Percentiles rank a stretch among this genome's conserved stretches.
Conservation (phyloP, 179 eudicot genomes). For the Beta corolliflora region DNA sequence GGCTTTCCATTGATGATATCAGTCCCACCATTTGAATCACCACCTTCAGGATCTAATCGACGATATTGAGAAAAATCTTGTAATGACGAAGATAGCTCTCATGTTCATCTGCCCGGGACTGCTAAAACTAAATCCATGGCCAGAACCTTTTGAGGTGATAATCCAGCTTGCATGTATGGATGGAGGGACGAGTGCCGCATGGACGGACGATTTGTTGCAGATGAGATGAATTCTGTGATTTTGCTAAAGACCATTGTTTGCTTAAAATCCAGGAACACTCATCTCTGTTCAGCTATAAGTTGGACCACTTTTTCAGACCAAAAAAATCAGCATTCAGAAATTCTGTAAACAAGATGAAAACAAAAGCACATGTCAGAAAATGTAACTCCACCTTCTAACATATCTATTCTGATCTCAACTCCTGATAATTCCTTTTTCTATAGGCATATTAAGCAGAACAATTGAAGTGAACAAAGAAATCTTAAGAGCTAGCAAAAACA, state of each 20-base stretch:
- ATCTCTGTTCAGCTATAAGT: slow-evolving; percentile 14
- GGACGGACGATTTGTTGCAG: slow-evolving; percentile 47
- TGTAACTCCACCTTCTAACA: not conserved
- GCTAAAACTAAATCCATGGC: slow-evolving; percentile 42
- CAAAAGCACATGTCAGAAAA: not conserved
- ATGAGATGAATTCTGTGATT: slow-evolving; percentile 54
- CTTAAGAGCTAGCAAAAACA: not conserved
- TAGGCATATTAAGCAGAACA: not conserved
- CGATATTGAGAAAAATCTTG: slow-evolving; percentile 85
- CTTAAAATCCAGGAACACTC: slow-evolving; percentile 16
- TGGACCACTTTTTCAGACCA: slow-evolving; percentile 11
- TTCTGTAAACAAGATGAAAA: slow-evolving; percentile 16
- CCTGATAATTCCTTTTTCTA: not conserved
- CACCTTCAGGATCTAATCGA: slow-evolving; percentile 57
- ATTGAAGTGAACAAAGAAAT: not conserved
- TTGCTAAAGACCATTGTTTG: slow-evolving; percentile 58
- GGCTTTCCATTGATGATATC: slow-evolving; percentile 42
- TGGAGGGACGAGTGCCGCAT: slow-evolving; percentile 52
- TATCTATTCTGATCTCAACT: not conserved
- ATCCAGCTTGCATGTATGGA: slow-evolving; percentile 54
- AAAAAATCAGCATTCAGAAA: slow-evolving; percentile 8
- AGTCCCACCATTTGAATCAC: slow-evolving; percentile 41
- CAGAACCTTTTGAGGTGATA: slow-evolving; percentile 62
- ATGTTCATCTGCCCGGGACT: slow-evolving; percentile 49
- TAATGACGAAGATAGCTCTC: slow-evolving; percentile 77